phyloP scores from a whole-genome alignment of 371 early-diverging fungal species.

The Gilbertella persicaria region DNA sequence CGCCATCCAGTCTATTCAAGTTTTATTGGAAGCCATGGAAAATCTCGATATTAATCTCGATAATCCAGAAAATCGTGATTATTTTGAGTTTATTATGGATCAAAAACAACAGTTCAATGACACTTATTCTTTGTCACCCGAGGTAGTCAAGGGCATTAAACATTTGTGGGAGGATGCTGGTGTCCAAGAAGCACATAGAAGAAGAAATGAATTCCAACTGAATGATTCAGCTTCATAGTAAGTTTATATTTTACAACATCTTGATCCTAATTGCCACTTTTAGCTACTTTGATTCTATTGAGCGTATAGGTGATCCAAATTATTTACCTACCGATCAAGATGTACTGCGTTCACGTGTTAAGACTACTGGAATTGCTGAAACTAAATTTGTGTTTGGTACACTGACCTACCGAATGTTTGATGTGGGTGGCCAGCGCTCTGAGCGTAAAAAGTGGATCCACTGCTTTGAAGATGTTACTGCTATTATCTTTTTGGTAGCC shows the following conservation, averaged over 20 bases:
- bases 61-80: slow-evolving; percentile 60
- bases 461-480: slow-evolving; percentile 95
- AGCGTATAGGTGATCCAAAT: slow-evolving; percentile 77
- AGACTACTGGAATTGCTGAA: slow-evolving; percentile 91
- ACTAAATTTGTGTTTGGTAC: slow-evolving; percentile 85
- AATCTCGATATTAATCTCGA: slow-evolving; percentile 71
- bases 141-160: slow-evolving; percentile 77
- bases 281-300: slow-evolving; percentile 91
- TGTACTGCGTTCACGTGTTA: slow-evolving; percentile 83
- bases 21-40: slow-evolving; percentile 93
- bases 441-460: slow-evolving; percentile 97
- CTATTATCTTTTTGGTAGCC: slow-evolving; percentile 93
- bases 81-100: slow-evolving; percentile 71
- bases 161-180: slow-evolving; percentile 84
- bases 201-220: slow-evolving; percentile 93
- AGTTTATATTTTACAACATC: slow-evolving; percentile 27
- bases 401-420: slow-evolving; percentile 89
- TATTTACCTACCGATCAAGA: slow-evolving; percentile 92
- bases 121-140: slow-evolving; percentile 74
- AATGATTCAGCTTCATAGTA: slow-evolving; percentile 93
- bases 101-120: slow-evolving; percentile 86
- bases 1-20: slow-evolving; percentile 91
- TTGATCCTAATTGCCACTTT: slow-evolving; percentile 3
- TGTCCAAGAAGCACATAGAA: slow-evolving; percentile 77
- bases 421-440: slow-evolving; percentile 95